Conservation (phyloP, 805 yeast genomes). For the Yarrowia sp. region DNA sequence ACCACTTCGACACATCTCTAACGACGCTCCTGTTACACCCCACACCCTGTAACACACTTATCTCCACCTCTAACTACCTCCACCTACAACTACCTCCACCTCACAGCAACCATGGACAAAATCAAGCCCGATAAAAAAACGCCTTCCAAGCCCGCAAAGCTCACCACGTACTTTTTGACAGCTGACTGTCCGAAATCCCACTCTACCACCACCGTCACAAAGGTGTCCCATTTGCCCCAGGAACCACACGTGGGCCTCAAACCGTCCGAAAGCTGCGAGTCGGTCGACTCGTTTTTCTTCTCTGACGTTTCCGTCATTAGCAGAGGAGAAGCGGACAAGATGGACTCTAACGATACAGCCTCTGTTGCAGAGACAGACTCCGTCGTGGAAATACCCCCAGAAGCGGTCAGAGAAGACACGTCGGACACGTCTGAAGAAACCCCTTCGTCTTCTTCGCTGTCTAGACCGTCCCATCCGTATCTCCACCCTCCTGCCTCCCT, state of each 20-base stretch:
- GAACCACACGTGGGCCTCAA: neutral
- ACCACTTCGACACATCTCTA: neutral
- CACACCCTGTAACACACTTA: neutral
- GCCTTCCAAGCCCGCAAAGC: neutral
- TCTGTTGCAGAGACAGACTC: too few relatives aligned
- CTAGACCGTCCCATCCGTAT: neutral
- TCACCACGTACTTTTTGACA: conserved; percentile 18
- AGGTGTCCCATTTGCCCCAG: conserved; percentile 8
- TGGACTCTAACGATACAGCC: neutral
- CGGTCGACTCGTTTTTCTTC: conserved; percentile 33
- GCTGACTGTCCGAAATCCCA: conserved; percentile 20
- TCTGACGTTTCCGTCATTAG: neutral
- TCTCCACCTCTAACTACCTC: neutral
- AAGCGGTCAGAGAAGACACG: neutral
- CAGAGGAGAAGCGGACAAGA: neutral
- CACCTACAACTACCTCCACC: too few relatives aligned
- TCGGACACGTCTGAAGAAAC: neutral
- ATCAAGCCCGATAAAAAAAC: neutral
- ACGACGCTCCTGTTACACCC: neutral
- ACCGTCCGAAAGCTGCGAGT: conserved; percentile 4
- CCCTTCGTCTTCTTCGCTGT: neutral
- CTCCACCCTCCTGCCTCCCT: neutral
- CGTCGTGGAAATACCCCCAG: too few relatives aligned
- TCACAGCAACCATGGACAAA: neutral
- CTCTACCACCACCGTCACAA: conserved; percentile 20